A percentile compares a stretch with the other conserved stretches of the same genome.
Evolutionary conservation across 805 yeast species (phyloP).

Genomic region (Saccharomycopsis lassenensis): DNA sequence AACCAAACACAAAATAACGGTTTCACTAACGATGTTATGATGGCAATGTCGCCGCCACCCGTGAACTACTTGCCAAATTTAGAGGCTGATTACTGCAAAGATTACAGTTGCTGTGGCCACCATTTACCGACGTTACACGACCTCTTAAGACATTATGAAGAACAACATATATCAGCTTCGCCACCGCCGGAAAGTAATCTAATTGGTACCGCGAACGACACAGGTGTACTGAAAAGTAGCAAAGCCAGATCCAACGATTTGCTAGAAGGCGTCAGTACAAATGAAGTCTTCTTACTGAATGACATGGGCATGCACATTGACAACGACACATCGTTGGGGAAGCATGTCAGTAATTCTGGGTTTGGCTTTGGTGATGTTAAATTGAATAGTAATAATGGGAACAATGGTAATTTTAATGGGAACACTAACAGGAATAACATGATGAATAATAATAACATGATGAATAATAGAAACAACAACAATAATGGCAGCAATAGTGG

Average conservation of each 20-base stretch:
- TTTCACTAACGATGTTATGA: slow-evolving; percentile 22
- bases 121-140: slow-evolving; percentile 89
- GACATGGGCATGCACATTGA: too few relatives aligned
- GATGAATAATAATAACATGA: slow-evolving; percentile 19
- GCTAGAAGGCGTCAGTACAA: slow-evolving; percentile 85
- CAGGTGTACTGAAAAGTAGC: too few relatives aligned
- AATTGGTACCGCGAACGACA: slow-evolving; percentile 23
- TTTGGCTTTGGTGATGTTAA: too few relatives aligned
- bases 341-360: too few relatives aligned
- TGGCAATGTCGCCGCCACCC: slow-evolving; percentile 53
- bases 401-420: slow-evolving; percentile 4
- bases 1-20: slow-evolving; percentile 13
- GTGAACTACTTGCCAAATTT: slow-evolving; percentile 78
- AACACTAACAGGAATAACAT: slow-evolving; percentile 19
- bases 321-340: too few relatives aligned
- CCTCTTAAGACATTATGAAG: slow-evolving; percentile 87
- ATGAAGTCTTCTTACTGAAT: slow-evolving; percentile 68
- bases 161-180: slow-evolving; percentile 70
- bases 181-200: slow-evolving; percentile 29
- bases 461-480: slow-evolving; percentile 17
- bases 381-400: neutral
- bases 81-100: slow-evolving; percentile 94
- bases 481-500: slow-evolving; percentile 21
- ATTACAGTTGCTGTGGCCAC: slow-evolving; percentile 93
- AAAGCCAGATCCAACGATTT: slow-evolving; percentile 47